These are phyloP conservation scores for Draba incana DNA, from an alignment of 345 rosid species.

Conservation along the genomic window DNA sequence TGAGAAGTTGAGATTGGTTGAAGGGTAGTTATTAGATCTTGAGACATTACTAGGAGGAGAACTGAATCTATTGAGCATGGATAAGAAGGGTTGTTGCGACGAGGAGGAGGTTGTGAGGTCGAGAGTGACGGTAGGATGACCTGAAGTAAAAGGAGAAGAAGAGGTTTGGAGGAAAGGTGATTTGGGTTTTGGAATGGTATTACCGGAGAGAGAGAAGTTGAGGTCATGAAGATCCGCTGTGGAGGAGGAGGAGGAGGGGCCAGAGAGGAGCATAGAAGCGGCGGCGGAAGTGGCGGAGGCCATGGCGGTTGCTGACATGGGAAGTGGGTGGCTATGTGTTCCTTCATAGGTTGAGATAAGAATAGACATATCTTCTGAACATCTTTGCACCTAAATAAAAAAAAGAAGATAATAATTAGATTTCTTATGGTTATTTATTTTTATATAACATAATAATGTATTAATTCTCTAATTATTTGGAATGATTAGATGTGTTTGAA, in stretches of 20 bases:
- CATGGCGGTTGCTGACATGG: slow-evolving; percentile 90
- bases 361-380: slow-evolving; percentile 79
- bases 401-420: not conserved
- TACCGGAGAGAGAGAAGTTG: slow-evolving; percentile 54
- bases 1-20: slow-evolving; percentile 64
- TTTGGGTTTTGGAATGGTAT: slow-evolving; percentile 47
- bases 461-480: not conserved
- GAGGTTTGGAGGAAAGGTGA: slow-evolving; percentile 56
- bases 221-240: slow-evolving; percentile 55
- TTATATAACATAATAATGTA: not conserved
- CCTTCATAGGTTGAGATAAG: slow-evolving; percentile 94
- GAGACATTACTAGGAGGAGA: slow-evolving; percentile 30
- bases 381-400: slow-evolving; percentile 77
- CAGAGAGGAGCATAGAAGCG: slow-evolving; percentile 79
- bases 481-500: not conserved
- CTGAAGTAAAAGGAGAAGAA: slow-evolving; percentile 43
- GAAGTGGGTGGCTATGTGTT: slow-evolving; percentile 89
- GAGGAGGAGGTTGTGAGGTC: slow-evolving; percentile 70
- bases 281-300: slow-evolving; percentile 96
- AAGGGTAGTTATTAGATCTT: slow-evolving; percentile 38
- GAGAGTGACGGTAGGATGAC: slow-evolving; percentile 80
- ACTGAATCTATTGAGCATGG: slow-evolving; percentile 43
- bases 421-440: not conserved
- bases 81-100: slow-evolving; percentile 31
- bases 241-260: slow-evolving; percentile 46